phyloP scores from a whole-genome alignment of 2,329 filamentous ascomycete genomes.

The Aspergillus sp. region DNA sequence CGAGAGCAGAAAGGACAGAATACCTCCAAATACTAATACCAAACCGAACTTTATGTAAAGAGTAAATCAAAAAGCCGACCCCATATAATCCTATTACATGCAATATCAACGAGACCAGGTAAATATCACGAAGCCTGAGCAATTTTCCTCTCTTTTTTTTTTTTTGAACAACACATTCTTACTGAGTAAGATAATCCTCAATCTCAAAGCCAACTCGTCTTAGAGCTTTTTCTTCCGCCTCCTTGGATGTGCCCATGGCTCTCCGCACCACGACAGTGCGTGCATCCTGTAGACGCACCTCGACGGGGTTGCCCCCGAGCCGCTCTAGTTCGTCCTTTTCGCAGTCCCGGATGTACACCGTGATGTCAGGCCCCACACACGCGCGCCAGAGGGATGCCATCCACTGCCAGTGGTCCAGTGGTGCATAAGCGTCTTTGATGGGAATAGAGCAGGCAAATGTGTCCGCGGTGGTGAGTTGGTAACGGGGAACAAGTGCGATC shows the following conservation, averaged over 20 bases:
- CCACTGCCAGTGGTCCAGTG: slow-evolving; percentile 96
- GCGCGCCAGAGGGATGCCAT: slow-evolving; percentile 91
- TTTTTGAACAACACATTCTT: neutral
- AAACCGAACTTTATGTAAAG: too few species aligned
- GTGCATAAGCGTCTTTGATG: slow-evolving; percentile 71
- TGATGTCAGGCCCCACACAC: slow-evolving; percentile 69
- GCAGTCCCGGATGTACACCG: slow-evolving; percentile 40
- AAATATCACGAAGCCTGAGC: too few species aligned
- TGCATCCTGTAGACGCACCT: slow-evolving; percentile 50
- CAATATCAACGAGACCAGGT: too few species aligned
- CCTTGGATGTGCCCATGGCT: slow-evolving; percentile 19
- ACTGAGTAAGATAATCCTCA: slow-evolving; percentile 59
- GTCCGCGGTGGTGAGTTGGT: slow-evolving; percentile 75
- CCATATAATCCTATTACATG: too few species aligned
- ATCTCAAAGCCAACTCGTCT: slow-evolving; percentile 81
- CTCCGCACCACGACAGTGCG: slow-evolving; percentile 51
- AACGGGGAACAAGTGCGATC: slow-evolving; percentile 72
- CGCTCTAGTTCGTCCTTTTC: slow-evolving; percentile 36
- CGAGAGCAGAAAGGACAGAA: too few species aligned
- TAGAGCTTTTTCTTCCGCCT: slow-evolving; percentile 64
- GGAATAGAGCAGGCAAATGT: slow-evolving; percentile 68
- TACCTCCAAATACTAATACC: too few species aligned
- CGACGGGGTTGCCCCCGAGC: slow-evolving; percentile 46
- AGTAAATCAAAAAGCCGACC: too few species aligned
- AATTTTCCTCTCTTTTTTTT: too few species aligned